Conservation (phyloP, 2,329 filamentous ascomycete genomes). For the Beauveria medogensis region DNA sequence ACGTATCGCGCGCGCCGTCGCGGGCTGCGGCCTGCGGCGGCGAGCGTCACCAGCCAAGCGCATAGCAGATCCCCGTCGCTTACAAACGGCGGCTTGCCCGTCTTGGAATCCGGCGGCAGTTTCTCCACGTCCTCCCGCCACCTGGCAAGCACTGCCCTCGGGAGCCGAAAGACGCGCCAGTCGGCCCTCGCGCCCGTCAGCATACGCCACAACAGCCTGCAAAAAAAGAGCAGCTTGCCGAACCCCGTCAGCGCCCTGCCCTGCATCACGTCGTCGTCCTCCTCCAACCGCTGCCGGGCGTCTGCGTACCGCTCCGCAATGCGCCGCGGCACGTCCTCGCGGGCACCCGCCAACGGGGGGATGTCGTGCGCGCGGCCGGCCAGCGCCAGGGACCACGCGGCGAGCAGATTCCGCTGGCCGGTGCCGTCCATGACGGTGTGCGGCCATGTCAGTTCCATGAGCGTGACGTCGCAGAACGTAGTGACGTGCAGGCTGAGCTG, state of each 20-base stretch:
- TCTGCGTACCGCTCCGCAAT: background rate
- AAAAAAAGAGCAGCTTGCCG: background rate
- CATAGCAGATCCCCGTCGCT: constrained; percentile 36
- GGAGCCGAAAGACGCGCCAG: background rate
- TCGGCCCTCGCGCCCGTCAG: background rate
- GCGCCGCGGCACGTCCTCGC: background rate
- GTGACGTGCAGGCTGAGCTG: background rate
- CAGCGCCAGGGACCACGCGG: constrained; percentile 36
- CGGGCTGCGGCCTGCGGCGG: constrained; percentile 3
- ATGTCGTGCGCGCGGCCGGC: constrained; percentile 33
- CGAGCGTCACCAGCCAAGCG: constrained; percentile 27
- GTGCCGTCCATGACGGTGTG: constrained; percentile 39
- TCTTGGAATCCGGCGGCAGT: constrained; percentile 18
- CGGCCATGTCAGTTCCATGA: constrained; percentile 35
- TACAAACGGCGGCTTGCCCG: constrained; percentile 25
- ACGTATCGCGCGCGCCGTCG: constrained; percentile 14
- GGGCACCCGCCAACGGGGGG: constrained; percentile 17
- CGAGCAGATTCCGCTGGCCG: constrained; percentile 31
- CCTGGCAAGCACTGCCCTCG: background rate
- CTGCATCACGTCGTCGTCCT: background rate
- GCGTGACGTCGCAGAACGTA: constrained; percentile 36
- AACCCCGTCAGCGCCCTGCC: background rate
- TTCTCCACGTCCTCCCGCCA: background rate
- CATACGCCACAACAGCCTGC: background rate
- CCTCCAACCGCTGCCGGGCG: background rate